Percentiles rank a stretch among this genome's conserved stretches.
Evolutionary conservation across 805 yeast species (phyloP).

Genomic region (Blastobotrys robertii): DNA sequence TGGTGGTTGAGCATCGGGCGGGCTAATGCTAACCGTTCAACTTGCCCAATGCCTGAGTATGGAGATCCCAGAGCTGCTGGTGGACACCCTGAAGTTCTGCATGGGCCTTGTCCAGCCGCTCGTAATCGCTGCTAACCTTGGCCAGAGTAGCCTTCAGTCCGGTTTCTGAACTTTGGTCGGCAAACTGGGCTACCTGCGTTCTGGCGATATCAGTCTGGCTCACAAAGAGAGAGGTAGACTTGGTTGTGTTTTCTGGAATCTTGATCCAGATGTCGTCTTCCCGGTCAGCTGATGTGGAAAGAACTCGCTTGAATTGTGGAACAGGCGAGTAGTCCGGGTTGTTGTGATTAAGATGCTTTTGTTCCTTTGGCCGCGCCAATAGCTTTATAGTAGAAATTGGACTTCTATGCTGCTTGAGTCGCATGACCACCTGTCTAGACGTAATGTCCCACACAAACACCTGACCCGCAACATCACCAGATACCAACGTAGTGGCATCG

Average conservation of each 20-base stretch:
- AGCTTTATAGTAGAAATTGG: conserved; percentile 14
- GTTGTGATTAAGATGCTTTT: not conserved
- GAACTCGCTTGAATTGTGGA: conserved; percentile 21
- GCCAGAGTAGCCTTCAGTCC: conserved; percentile 10
- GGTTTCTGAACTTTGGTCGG: conserved; percentile 6
- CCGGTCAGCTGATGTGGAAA: conserved; percentile 9
- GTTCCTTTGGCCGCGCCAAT: conserved; percentile 4
- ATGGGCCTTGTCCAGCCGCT: conserved; percentile 11
- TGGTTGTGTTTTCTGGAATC: conserved; percentile 6
- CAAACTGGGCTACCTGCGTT: conserved; percentile 4
- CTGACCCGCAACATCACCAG: conserved; percentile 69
- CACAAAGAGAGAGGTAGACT: no score
- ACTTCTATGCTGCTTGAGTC: conserved; percentile 19
- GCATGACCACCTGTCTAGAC: conserved; percentile 25
- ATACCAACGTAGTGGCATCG: conserved; percentile 63
- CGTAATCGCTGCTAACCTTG: conserved; percentile 13
- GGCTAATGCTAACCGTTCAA: conserved; percentile 1
- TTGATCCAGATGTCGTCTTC: conserved; percentile 14
- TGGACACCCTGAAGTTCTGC: conserved; percentile 12
- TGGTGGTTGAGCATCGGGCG: conserved; percentile 13
- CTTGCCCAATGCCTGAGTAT: conserved; percentile 4
- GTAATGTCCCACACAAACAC: conserved; percentile 56
- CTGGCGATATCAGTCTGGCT: not conserved
- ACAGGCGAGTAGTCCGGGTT: conserved; percentile 10
- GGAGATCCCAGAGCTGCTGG: conserved; percentile 18